These are phyloP conservation scores for Botrytis pseudocinerea DNA, from an alignment of 2,329 filamentous ascomycete genomes.

Conservation along the genomic window DNA sequence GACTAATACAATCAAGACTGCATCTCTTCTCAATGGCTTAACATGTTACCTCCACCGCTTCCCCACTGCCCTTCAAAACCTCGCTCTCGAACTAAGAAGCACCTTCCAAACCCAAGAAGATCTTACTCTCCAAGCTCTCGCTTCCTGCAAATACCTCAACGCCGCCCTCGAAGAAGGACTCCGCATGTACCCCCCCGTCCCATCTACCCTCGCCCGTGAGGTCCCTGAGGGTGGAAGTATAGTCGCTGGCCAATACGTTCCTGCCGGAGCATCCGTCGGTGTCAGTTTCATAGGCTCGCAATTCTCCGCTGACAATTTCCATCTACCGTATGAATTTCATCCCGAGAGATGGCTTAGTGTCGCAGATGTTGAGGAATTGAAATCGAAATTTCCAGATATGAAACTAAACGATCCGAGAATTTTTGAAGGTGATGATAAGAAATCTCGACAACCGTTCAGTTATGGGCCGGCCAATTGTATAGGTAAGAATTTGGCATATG, in stretches of 20 bases:
- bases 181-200: conserved; percentile 27
- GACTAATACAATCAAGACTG: conserved; percentile 38
- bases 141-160: conserved; percentile 20
- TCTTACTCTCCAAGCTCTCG: conserved; percentile 26
- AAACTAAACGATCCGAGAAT: neutral
- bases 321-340: neutral
- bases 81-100: conserved; percentile 46
- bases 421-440: conserved; percentile 12
- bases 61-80: conserved; percentile 33
- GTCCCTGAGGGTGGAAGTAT: neutral
- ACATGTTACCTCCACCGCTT: conserved; percentile 56
- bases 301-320: neutral
- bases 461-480: conserved; percentile 18
- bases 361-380: neutral
- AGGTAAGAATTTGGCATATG: conserved; percentile 24
- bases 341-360: conserved; percentile 19
- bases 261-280: neutral
- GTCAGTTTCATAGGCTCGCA: neutral
- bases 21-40: conserved; percentile 36
- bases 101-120: conserved; percentile 41
- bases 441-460: conserved; percentile 19
- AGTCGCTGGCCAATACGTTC: neutral
- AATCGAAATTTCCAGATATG: neutral
- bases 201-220: neutral
- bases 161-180: conserved; percentile 27